Conservation (phyloP, 805 yeast genomes). For the Millerozyma miso region DNA sequence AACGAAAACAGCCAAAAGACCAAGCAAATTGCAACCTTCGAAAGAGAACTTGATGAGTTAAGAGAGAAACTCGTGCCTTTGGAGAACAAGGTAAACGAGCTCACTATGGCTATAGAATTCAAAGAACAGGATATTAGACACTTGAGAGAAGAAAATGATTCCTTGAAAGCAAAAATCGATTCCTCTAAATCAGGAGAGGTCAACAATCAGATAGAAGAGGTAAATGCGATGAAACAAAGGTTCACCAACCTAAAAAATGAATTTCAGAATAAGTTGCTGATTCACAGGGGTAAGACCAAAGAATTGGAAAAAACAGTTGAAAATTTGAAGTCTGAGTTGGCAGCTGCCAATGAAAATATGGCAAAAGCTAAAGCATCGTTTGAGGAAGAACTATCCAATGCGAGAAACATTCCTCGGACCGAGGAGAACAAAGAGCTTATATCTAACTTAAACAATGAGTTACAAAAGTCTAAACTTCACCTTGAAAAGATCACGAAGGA, state of each 20-base stretch:
- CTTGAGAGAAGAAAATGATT: conserved; percentile 50
- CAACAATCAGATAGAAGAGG: conserved; percentile 17
- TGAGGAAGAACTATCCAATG: conserved; percentile 6
- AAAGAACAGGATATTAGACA: conserved; percentile 47
- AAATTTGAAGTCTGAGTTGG: conserved; percentile 18
- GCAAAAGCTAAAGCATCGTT: conserved; percentile 11
- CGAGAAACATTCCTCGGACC: neutral
- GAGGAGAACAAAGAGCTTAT: conserved; percentile 3
- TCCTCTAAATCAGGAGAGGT: conserved; percentile 14
- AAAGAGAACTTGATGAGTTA: conserved; percentile 22
- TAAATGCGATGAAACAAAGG: conserved; percentile 19
- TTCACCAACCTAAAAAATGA: conserved; percentile 27
- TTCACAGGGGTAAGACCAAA: conserved; percentile 22
- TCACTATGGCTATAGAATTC: conserved; percentile 39
- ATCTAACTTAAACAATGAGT: conserved; percentile 5
- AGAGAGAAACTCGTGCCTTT: conserved; percentile 46
- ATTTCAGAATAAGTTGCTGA: conserved; percentile 20
- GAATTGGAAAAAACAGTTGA: conserved; percentile 21
- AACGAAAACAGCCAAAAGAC: conserved; percentile 36
- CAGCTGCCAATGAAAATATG: conserved; percentile 9
- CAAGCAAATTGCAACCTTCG: conserved; percentile 5
- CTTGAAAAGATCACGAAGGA: conserved; percentile 11
- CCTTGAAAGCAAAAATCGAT: conserved; percentile 53
- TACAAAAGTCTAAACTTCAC: conserved; percentile 7
- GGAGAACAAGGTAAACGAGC: conserved; percentile 31